These are phyloP conservation scores for Ustilago cynodontis DNA, from an alignment of 1,284 basidiomycete genomes.

Conservation along the genomic window DNA sequence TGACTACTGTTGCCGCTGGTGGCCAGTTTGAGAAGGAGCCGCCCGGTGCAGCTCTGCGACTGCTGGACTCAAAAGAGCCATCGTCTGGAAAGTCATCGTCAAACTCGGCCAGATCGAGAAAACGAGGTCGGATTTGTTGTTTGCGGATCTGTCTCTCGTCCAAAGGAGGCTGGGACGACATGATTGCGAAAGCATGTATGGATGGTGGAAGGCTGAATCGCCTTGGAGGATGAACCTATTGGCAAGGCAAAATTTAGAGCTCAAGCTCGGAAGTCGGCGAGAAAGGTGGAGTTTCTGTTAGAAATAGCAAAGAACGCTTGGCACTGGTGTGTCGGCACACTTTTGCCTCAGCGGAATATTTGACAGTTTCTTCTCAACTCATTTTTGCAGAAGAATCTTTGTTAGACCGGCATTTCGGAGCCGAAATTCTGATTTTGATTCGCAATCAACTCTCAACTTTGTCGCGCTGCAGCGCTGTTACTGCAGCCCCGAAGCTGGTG, in stretches of 20 bases:
- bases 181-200: not conserved
- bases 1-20: conserved; percentile 54
- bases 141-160: conserved; percentile 43
- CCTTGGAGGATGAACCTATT: not conserved
- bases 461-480: conserved; percentile 19
- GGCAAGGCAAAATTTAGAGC: conserved; percentile 15
- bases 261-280: conserved; percentile 32
- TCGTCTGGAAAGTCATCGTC: conserved; percentile 30
- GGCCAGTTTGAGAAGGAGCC: conserved; percentile 56
- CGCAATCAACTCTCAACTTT: conserved; percentile 23
- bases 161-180: conserved; percentile 24
- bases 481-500: conserved; percentile 1
- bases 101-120: conserved; percentile 54
- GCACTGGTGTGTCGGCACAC: no score
- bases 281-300: conserved; percentile 18
- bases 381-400: not conserved
- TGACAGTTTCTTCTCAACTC: not conserved
- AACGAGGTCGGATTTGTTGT: conserved; percentile 58
- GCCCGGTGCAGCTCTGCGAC: conserved; percentile 29
- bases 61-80: conserved; percentile 7
- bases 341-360: no score
- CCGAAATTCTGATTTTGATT: conserved; percentile 24
- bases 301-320: no score
- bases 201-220: not conserved
- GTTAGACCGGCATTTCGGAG: conserved; percentile 27